Evolutionary conservation across 805 yeast genomes (phyloP).

Genomic region (Candida koratica): DNA sequence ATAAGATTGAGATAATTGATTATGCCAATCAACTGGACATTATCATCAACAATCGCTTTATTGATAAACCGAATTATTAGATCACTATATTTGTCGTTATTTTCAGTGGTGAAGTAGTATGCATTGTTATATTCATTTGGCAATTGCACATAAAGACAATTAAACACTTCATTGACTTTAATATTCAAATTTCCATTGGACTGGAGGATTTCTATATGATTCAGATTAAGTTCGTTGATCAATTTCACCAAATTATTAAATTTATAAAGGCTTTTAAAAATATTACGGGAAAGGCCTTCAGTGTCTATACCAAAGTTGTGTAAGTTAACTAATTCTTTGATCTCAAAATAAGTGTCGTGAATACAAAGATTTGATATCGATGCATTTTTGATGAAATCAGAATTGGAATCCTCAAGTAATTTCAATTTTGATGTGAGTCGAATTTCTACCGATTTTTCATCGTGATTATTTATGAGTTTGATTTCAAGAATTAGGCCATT

Average conservation of each 20-base stretch:
- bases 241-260: constrained; percentile 30
- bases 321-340: constrained; percentile 26
- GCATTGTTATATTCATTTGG: constrained; percentile 16
- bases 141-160: constrained; percentile 18
- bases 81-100: constrained; percentile 14
- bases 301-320: constrained; percentile 19
- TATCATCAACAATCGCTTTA: constrained; percentile 13
- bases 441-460: constrained; percentile 12
- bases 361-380: constrained; percentile 19
- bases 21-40: constrained; percentile 25
- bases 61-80: constrained; percentile 16
- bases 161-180: constrained; percentile 23
- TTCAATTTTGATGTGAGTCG: constrained; percentile 22
- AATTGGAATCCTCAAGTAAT: constrained; percentile 8
- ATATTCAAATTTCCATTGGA: constrained; percentile 25
- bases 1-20: constrained; percentile 32
- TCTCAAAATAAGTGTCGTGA: constrained; percentile 22
- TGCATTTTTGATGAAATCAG: constrained; percentile 25
- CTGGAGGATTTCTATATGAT: constrained; percentile 22
- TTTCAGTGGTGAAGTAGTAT: constrained; percentile 12
- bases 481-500: constrained; percentile 31
- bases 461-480: constrained; percentile 20
- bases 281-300: constrained; percentile 18
- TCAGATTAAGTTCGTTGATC: constrained; percentile 30
- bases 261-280: constrained; percentile 29